Percentiles rank a stretch among this genome's conserved stretches.
These are phyloP conservation scores for Aquilaria sinensis DNA, from an alignment of 345 rosid species.

Conservation along the genomic window DNA sequence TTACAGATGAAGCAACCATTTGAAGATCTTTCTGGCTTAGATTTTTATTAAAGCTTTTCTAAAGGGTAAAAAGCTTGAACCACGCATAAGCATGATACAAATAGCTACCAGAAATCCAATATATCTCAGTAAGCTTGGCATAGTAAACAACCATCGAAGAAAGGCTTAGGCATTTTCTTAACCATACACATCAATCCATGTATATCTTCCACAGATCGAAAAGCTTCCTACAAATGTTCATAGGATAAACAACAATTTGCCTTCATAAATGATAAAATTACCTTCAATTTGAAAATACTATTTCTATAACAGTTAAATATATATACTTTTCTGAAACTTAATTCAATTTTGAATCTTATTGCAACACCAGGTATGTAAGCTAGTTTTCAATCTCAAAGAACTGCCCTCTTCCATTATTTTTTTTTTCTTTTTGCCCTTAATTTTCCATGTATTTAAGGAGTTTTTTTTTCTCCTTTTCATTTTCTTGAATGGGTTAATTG, in stretches of 20 bases:
- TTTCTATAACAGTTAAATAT: too few species aligned
- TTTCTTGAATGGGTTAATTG: too few species aligned
- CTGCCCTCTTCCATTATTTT: too few species aligned
- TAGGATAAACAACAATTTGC: neutral
- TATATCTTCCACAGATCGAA: slow-evolving; percentile 90
- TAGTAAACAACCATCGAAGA: slow-evolving; percentile 85
- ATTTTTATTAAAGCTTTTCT: slow-evolving; percentile 94
- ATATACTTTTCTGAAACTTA: too few species aligned
- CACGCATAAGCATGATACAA: slow-evolving; percentile 97
- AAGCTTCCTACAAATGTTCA: slow-evolving; percentile 75
- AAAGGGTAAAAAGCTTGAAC: slow-evolving; percentile 90
- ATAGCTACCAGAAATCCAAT: slow-evolving; percentile 92
- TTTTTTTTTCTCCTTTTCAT: too few species aligned
- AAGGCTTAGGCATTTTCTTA: slow-evolving; percentile 89
- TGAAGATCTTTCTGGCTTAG: slow-evolving; percentile 94
- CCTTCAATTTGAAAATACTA: too few species aligned
- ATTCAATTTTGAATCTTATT: too few species aligned
- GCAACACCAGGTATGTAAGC: too few species aligned
- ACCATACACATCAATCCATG: slow-evolving; percentile 96
- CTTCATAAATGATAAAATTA: too few species aligned
- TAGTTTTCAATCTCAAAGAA: too few species aligned
- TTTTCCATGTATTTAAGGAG: too few species aligned
- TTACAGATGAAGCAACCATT: slow-evolving; percentile 87
- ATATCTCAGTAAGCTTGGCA: slow-evolving; percentile 89
- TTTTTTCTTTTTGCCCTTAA: too few species aligned